Evolutionary conservation across 2,329 filamentous ascomycete species (phyloP).

Genomic region (Exophiala phaeomuriformis): DNA sequence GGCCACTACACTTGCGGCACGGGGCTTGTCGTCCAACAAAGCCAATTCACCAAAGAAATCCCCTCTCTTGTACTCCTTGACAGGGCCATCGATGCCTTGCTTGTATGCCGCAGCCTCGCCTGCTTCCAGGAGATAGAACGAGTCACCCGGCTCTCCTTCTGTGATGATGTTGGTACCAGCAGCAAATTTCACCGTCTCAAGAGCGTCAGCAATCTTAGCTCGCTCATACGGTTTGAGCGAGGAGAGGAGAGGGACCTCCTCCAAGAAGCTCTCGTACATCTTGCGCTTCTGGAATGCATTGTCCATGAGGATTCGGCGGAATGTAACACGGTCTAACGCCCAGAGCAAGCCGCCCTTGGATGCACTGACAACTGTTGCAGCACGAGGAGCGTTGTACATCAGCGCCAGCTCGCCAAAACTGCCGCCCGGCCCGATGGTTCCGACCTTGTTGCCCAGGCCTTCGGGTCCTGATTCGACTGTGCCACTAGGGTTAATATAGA

Average conservation of each 20-base stretch:
- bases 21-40: conserved; percentile 83
- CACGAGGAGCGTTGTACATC: conserved; percentile 97
- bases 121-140: conserved; percentile 83
- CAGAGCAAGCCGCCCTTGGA: conserved; percentile 75
- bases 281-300: conserved; percentile 90
- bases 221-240: conserved; percentile 85
- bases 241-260: conserved; percentile 80
- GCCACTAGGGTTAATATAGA: conserved; percentile 77
- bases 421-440: conserved; percentile 74
- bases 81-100: conserved; percentile 58
- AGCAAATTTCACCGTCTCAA: conserved; percentile 82
- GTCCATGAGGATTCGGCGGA: conserved; percentile 97
- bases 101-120: conserved; percentile 85
- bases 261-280: conserved; percentile 95
- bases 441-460: conserved; percentile 76
- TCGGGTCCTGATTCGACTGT: conserved; percentile 69
- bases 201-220: conserved; percentile 92
- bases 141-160: conserved; percentile 84
- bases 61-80: conserved; percentile 79
- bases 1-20: conserved; percentile 81
- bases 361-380: conserved; percentile 82
- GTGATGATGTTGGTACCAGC: conserved; percentile 75
- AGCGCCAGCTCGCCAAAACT: conserved; percentile 94
- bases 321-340: conserved; percentile 91
- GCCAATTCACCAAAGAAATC: conserved; percentile 97